A percentile compares a stretch with the other conserved stretches of the same genome.
phyloP scores from a whole-genome alignment of 1,284 basidiomycete species.

The Laetiporus sulphureus region DNA sequence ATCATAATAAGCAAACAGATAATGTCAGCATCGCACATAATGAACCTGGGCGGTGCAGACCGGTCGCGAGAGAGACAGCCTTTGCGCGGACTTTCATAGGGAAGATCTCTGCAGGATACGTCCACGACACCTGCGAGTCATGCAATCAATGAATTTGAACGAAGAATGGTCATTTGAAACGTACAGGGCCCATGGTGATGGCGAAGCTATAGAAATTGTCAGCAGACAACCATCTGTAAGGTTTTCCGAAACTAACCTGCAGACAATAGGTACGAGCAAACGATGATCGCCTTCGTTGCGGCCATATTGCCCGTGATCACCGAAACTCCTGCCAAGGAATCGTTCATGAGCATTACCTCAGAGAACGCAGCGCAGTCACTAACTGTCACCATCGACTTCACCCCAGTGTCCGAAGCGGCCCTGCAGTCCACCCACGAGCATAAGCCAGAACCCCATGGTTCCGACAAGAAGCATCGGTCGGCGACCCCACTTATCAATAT shows the following conservation, averaged over 20 bases:
- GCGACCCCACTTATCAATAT: slow-evolving; percentile 74
- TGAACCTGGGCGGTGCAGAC: slow-evolving; percentile 23
- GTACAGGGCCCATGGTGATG: slow-evolving; percentile 70
- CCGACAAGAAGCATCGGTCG: slow-evolving; percentile 69
- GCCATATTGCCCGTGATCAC: slow-evolving; percentile 48
- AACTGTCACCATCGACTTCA: slow-evolving; percentile 25
- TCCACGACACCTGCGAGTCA: slow-evolving; percentile 25
- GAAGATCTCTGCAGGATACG: slow-evolving; percentile 39
- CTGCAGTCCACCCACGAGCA: slow-evolving; percentile 71
- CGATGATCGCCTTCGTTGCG: slow-evolving; percentile 65
- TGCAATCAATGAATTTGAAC: neutral
- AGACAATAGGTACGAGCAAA: slow-evolving; percentile 75
- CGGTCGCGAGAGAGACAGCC: slow-evolving; percentile 57
- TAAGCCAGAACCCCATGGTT: slow-evolving; percentile 72
- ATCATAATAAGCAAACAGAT: neutral
- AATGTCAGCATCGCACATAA: neutral
- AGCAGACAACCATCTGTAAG: too few species aligned
- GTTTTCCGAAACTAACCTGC: slow-evolving; percentile 30
- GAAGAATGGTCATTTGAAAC: neutral
- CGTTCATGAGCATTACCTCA: neutral
- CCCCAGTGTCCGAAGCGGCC: slow-evolving; percentile 63
- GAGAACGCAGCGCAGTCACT: slow-evolving; percentile 17
- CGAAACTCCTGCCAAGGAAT: slow-evolving; percentile 38
- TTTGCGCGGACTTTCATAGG: slow-evolving; percentile 70
- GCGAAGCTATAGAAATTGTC: slow-evolving; percentile 39